Conservation (phyloP, 805 yeast genomes). For the Hagleromyces aurorensis region DNA sequence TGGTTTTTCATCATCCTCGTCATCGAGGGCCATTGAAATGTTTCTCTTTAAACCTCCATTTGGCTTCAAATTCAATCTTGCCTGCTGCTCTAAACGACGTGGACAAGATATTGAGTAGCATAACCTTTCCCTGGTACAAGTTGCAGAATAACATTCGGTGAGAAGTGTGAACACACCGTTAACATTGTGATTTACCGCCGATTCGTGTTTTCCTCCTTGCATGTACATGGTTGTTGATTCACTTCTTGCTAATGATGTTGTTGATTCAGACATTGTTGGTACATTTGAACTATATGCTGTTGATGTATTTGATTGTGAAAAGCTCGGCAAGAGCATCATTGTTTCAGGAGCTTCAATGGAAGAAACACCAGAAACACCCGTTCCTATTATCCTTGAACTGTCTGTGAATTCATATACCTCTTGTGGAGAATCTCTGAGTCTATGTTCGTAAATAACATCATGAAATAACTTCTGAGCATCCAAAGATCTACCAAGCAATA, state of each 20-base stretch:
- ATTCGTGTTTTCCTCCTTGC: constrained; percentile 10
- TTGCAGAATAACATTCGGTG: constrained; percentile 94
- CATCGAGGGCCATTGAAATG: constrained; percentile 35
- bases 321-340: constrained; percentile 18
- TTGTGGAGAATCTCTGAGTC: constrained; percentile 76
- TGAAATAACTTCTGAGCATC: constrained; percentile 93
- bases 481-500: constrained; percentile 79
- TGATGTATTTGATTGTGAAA: constrained; percentile 9
- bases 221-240: constrained; percentile 19
- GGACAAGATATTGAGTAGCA: constrained; percentile 98
- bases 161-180: constrained; percentile 90
- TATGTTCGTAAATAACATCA: constrained; percentile 91
- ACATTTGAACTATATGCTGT: too few relatives aligned
- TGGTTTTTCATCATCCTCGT: constrained; percentile 71
- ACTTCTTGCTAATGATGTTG: constrained; percentile 18
- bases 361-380: constrained; percentile 19
- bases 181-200: constrained; percentile 35
- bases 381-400: constrained; percentile 26
- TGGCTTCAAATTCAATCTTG: constrained; percentile 79
- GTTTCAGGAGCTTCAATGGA: constrained; percentile 25
- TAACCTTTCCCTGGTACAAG: constrained; percentile 79
- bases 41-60: constrained; percentile 78
- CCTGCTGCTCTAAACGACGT: constrained; percentile 89
- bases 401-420: constrained; percentile 82
- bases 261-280: constrained; percentile 10